Conservation (phyloP, 495 filamentous ascomycete genomes). For the Xylaria sp. region DNA sequence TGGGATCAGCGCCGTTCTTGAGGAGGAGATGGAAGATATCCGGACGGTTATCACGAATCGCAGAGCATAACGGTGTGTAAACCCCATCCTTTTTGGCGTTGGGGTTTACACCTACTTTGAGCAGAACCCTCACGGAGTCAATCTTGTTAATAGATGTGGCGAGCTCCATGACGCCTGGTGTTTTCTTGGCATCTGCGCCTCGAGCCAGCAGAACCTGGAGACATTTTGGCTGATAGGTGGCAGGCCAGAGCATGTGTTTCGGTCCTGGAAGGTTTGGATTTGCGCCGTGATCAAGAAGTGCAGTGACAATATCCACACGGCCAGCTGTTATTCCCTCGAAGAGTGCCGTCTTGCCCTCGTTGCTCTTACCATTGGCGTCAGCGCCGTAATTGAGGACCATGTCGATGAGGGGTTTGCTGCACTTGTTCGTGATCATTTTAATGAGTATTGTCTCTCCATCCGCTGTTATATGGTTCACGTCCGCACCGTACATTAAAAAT, state of each 20-base stretch:
- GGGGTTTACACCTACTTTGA: slow-evolving; percentile 57
- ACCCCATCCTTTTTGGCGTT: slow-evolving; percentile 63
- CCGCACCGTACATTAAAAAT: slow-evolving; percentile 57
- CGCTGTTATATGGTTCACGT: slow-evolving; percentile 48
- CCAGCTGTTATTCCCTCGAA: slow-evolving; percentile 51
- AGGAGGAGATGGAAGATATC: slow-evolving; percentile 61
- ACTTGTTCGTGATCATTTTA: slow-evolving; percentile 54
- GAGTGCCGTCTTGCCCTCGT: slow-evolving; percentile 57
- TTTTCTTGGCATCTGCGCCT: slow-evolving; percentile 53
- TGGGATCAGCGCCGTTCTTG: slow-evolving; percentile 58
- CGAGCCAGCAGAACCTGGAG: slow-evolving; percentile 50
- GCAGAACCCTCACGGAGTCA: slow-evolving; percentile 57
- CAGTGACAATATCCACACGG: slow-evolving; percentile 51
- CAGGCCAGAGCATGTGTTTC: slow-evolving; percentile 59
- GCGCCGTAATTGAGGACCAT: slow-evolving; percentile 56
- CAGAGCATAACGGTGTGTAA: slow-evolving; percentile 63
- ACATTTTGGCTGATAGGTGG: slow-evolving; percentile 47
- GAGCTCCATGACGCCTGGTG: slow-evolving; percentile 57
- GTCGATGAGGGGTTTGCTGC: slow-evolving; percentile 50
- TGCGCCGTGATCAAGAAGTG: slow-evolving; percentile 57
- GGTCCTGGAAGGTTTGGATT: slow-evolving; percentile 58
- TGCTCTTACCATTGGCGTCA: slow-evolving; percentile 59
- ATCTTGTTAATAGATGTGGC: slow-evolving; percentile 55
- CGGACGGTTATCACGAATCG: slow-evolving; percentile 59
- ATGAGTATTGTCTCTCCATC: slow-evolving; percentile 57